phyloP scores from a whole-genome alignment of 495 filamentous ascomycete genomes.

The Penicillium canariense region DNA sequence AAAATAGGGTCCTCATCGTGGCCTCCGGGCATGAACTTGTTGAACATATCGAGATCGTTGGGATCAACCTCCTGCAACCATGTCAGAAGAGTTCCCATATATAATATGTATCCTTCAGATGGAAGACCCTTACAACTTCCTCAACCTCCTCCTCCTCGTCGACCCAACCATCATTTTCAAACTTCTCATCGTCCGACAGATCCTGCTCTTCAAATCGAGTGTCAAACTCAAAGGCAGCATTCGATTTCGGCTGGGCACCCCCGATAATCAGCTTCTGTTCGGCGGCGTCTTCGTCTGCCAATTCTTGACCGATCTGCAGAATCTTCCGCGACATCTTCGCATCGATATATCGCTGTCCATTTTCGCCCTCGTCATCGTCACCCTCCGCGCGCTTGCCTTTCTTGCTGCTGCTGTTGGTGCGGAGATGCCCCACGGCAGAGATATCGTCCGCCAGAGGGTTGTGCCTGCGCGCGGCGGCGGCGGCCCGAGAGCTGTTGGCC shows the following conservation, averaged over 20 bases:
- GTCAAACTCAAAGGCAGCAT: conserved; percentile 65
- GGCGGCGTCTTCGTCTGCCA: conserved; percentile 71
- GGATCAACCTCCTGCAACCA: conserved; percentile 71
- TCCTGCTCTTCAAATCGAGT: conserved; percentile 55
- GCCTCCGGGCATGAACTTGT: conserved; percentile 72
- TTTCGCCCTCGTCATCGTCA: conserved; percentile 57
- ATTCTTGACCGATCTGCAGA: conserved; percentile 76
- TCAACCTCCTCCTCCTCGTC: conserved; percentile 64
- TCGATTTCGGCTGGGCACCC: conserved; percentile 34
- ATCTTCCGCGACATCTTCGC: conserved; percentile 85
- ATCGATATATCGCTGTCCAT: conserved; percentile 72
- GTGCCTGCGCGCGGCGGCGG: conserved; percentile 52
- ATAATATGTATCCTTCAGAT: not conserved
- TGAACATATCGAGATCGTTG: conserved; percentile 85
- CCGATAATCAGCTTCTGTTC: conserved; percentile 40
- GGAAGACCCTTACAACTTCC: conserved; percentile 53
- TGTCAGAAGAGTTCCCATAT: conserved; percentile 11
- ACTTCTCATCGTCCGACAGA: conserved; percentile 56
- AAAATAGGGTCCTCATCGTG: conserved; percentile 51
- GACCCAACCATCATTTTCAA: conserved; percentile 55
- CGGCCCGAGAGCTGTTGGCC: conserved; percentile 39
- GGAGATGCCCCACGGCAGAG: conserved; percentile 59
- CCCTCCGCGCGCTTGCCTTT: conserved; percentile 54
- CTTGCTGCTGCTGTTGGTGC: conserved; percentile 51
- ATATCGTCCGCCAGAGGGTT: conserved; percentile 75